Evolutionary conservation across 768 basidiomycete genomes (phyloP).

Genomic region (Termitomyces sp.): DNA sequence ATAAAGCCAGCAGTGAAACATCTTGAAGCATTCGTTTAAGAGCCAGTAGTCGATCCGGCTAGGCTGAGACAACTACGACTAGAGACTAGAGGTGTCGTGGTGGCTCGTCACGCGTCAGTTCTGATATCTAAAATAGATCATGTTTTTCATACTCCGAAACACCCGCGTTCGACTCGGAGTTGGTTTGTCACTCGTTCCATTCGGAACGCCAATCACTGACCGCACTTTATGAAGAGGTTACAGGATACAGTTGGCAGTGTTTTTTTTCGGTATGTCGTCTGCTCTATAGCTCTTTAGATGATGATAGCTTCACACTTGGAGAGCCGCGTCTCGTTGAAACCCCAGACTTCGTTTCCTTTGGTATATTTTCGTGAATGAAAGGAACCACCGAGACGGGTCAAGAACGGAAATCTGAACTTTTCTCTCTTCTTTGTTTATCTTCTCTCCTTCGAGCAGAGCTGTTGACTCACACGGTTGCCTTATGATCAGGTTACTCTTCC

Average conservation of each 20-base stretch:
- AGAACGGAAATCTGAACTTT: conserved; percentile 61
- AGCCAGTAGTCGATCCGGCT: not conserved
- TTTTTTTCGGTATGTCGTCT: not conserved
- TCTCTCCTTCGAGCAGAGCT: not conserved
- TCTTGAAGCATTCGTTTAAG: not conserved
- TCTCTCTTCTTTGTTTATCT: conserved; percentile 10
- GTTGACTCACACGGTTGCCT: not conserved
- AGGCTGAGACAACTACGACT: not conserved
- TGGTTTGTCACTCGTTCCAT: not conserved
- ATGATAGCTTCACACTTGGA: conserved; percentile 36
- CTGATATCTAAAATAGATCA: too few species aligned
- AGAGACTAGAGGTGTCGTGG: too few species aligned
- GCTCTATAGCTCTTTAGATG: conserved; percentile 23
- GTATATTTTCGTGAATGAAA: conserved; percentile 33
- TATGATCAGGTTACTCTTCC: not conserved
- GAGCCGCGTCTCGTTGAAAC: conserved; percentile 35
- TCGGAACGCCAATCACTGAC: too few species aligned
- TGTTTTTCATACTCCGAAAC: too few species aligned
- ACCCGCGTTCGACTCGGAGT: too few species aligned
- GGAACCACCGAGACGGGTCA: conserved; percentile 41
- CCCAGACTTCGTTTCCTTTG: conserved; percentile 30
- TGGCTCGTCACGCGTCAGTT: not conserved
- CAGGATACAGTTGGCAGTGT: not conserved
- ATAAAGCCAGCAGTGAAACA: not conserved
- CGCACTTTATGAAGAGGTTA: not conserved